Evolutionary conservation across 2,329 filamentous ascomycete species (phyloP).

Genomic region (Penicillium hordei): DNA sequence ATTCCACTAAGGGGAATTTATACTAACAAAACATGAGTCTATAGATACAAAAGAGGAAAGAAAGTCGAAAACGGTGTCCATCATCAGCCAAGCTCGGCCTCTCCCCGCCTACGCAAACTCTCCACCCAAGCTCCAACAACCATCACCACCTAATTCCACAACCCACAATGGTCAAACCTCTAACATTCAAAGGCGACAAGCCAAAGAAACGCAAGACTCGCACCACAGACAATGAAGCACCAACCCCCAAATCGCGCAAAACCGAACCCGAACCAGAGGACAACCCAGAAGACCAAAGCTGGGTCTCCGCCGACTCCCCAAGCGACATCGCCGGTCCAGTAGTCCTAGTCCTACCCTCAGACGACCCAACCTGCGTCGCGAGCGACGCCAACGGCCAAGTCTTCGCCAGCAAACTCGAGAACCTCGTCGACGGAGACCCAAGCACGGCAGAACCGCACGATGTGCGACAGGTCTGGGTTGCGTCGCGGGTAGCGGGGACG

Average conservation of each 20-base stretch:
- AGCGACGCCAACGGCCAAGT: slow-evolving; percentile 85
- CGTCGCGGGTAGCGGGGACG: slow-evolving; percentile 77
- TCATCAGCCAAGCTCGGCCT: not conserved
- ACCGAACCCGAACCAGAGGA: slow-evolving; percentile 27
- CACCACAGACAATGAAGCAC: slow-evolving; percentile 47
- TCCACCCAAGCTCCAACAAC: slow-evolving; percentile 5
- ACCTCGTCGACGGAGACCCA: slow-evolving; percentile 80
- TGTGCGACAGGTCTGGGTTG: slow-evolving; percentile 93
- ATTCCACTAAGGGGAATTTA: not conserved
- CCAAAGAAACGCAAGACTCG: slow-evolving; percentile 84
- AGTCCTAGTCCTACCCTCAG: slow-evolving; percentile 76
- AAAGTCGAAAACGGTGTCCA: not conserved
- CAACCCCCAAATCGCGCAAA: slow-evolving; percentile 26
- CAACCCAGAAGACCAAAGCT: slow-evolving; percentile 71
- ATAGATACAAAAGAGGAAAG: not conserved
- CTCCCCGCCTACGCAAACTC: slow-evolving; percentile 1
- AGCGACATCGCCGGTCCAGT: slow-evolving; percentile 78
- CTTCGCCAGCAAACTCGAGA: slow-evolving; percentile 78
- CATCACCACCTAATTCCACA: not conserved
- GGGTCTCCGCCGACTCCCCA: slow-evolving; percentile 78
- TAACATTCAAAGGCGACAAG: slow-evolving; percentile 97
- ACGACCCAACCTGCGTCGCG: slow-evolving; percentile 71
- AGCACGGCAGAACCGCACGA: slow-evolving; percentile 91
- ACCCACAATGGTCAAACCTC: slow-evolving; percentile 64
- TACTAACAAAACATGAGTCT: not conserved